These are phyloP conservation scores for Gossypium trilobum DNA, from an alignment of 441 rosid genomes.

Conservation along the genomic window DNA sequence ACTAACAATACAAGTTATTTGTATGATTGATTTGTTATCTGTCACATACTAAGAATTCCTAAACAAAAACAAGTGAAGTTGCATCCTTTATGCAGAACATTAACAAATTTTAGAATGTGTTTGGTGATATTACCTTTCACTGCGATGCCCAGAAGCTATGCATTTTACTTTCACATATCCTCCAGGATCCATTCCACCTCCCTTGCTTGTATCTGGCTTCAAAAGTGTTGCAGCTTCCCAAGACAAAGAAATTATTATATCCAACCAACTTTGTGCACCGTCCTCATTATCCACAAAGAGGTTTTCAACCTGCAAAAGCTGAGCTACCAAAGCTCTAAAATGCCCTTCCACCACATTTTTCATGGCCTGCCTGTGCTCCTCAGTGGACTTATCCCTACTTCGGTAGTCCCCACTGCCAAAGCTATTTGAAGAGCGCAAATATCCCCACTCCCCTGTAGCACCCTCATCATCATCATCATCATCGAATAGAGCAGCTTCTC, in stretches of 20 bases:
- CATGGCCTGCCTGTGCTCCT: conserved; percentile 48
- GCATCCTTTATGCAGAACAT: neutral
- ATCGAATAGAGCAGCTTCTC: conserved; percentile 43
- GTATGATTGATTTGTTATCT: neutral
- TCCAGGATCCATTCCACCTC: conserved; percentile 82
- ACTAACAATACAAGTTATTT: neutral
- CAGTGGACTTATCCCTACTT: conserved; percentile 41
- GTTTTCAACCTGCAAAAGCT: conserved; percentile 65
- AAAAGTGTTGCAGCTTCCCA: conserved; percentile 77
- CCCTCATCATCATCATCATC: conserved; percentile 49
- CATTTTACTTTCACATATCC: conserved; percentile 76
- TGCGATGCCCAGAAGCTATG: conserved; percentile 53
- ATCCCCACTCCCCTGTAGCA: conserved; percentile 66
- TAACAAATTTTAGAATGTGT: conserved; percentile 11
- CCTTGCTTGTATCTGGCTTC: conserved; percentile 62
- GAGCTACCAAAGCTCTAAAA: conserved; percentile 69
- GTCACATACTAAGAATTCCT: neutral
- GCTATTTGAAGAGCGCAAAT: conserved; percentile 48
- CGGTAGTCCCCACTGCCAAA: conserved; percentile 50
- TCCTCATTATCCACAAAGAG: conserved; percentile 41
- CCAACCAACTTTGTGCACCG: conserved; percentile 54
- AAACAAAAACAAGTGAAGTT: neutral
- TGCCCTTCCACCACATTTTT: conserved; percentile 70
- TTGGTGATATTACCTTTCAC: conserved; percentile 43
- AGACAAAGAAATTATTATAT: conserved; percentile 55